Conservation (phyloP, 495 filamentous ascomycete genomes). For the Beverwykella pulmonaria region DNA sequence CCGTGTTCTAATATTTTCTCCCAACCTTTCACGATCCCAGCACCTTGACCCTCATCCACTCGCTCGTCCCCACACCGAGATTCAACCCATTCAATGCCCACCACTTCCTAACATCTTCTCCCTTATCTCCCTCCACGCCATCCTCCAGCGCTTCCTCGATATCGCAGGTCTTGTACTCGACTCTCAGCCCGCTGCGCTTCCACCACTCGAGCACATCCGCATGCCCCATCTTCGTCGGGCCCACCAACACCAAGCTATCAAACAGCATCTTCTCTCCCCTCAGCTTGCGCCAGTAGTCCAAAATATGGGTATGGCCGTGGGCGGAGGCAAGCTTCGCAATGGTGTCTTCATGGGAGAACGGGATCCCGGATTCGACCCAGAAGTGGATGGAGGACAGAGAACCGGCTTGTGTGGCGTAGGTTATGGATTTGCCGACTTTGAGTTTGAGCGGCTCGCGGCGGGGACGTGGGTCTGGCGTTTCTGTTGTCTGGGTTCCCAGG, state of each 20-base stretch:
- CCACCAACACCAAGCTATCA: constrained; percentile 85
- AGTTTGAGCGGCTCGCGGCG: constrained; percentile 54
- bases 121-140: constrained; percentile 55
- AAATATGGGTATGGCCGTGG: constrained; percentile 81
- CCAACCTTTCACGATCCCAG: constrained; percentile 18
- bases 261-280: constrained; percentile 82
- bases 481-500: background rate
- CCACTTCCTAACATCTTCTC: constrained; percentile 72
- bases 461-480: constrained; percentile 1
- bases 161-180: constrained; percentile 94
- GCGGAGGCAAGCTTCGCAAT: constrained; percentile 82
- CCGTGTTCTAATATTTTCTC: background rate
- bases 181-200: constrained; percentile 71
- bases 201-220: constrained; percentile 89
- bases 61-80: constrained; percentile 79
- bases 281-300: constrained; percentile 77
- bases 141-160: constrained; percentile 94
- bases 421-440: constrained; percentile 78
- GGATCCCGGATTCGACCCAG: constrained; percentile 79
- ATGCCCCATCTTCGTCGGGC: constrained; percentile 83
- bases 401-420: constrained; percentile 77
- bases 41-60: constrained; percentile 88
- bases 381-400: constrained; percentile 71
- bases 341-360: constrained; percentile 70
- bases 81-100: constrained; percentile 91